phyloP scores from a whole-genome alignment of 2,329 filamentous ascomycete species.

The Bipolaris victoriae region DNA sequence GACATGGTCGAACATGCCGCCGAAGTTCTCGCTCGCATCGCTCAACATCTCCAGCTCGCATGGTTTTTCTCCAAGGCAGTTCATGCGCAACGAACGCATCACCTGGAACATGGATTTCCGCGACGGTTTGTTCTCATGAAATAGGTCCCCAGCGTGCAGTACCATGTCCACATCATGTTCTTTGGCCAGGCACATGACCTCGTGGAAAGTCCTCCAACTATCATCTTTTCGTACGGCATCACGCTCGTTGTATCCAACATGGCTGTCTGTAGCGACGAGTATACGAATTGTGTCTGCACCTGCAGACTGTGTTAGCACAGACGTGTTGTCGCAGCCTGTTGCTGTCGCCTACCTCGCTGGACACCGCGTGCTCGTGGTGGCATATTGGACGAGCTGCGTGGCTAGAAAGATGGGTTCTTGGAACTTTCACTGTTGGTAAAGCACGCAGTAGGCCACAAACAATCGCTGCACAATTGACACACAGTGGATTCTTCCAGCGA shows the following conservation, averaged over 20 bases:
- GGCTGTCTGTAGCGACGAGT: slow-evolving; percentile 92
- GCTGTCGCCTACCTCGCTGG: slow-evolving; percentile 36
- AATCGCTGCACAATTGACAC: background rate
- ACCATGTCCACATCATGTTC: slow-evolving; percentile 97
- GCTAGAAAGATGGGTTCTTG: background rate
- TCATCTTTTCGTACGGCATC: slow-evolving; percentile 95
- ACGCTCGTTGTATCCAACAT: slow-evolving; percentile 95
- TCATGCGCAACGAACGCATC: slow-evolving; percentile 90
- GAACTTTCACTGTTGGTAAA: background rate
- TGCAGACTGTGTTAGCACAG: slow-evolving; percentile 31
- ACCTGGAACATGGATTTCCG: slow-evolving; percentile 96
- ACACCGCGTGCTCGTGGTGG: slow-evolving; percentile 33
- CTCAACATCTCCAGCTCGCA: slow-evolving; percentile 94
- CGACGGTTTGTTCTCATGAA: slow-evolving; percentile 97
- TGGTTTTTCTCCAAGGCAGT: slow-evolving; percentile 93
- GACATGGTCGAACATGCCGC: slow-evolving; percentile 85
- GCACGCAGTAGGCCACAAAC: background rate
- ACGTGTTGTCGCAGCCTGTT: background rate
- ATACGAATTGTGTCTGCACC: slow-evolving; percentile 88
- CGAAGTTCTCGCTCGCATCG: slow-evolving; percentile 89
- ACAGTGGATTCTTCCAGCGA: slow-evolving; percentile 1
- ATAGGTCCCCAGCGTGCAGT: slow-evolving; percentile 89
- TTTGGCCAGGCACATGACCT: slow-evolving; percentile 88
- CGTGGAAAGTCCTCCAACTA: slow-evolving; percentile 95
- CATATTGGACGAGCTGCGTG: slow-evolving; percentile 23